These are phyloP conservation scores for Fraxinus ornus DNA, from an alignment of 305 asterid species.

Conservation along the genomic window DNA sequence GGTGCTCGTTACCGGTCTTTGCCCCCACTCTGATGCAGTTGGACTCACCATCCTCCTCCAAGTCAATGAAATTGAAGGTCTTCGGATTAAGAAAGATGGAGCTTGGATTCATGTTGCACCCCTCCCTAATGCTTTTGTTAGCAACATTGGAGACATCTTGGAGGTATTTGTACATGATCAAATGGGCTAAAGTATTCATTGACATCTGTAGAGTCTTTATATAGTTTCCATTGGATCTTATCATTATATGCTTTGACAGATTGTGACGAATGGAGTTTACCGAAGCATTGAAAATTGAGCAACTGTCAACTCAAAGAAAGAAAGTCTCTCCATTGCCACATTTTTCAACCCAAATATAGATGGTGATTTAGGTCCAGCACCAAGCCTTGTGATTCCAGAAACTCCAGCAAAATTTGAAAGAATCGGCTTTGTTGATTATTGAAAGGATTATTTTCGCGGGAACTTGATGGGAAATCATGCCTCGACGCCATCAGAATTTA, in stretches of 20 bases:
- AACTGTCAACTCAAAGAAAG: slow-evolving; percentile 10
- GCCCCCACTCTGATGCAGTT: no score
- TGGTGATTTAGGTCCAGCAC: slow-evolving; percentile 3
- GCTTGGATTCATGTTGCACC: no score
- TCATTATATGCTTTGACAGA: not conserved
- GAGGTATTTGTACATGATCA: no score
- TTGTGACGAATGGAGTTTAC: slow-evolving; percentile 19
- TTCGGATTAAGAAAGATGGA: no score
- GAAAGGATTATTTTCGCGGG: slow-evolving; percentile 17
- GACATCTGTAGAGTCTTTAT: not conserved
- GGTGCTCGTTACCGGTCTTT: no score
- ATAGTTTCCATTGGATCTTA: not conserved
- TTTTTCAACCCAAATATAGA: slow-evolving; percentile 2
- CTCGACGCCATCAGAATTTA: slow-evolving; percentile 15
- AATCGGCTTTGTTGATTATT: slow-evolving; percentile 16
- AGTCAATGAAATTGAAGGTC: no score
- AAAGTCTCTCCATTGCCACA: slow-evolving; percentile 26
- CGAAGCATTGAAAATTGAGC: slow-evolving; percentile 22
- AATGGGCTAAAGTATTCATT: not conserved
- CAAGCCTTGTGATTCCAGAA: slow-evolving; percentile 23
- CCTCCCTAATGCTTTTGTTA: no score
- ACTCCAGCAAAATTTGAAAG: slow-evolving; percentile 28
- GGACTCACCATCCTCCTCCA: no score
- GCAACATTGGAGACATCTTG: no score
- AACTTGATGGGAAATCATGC: slow-evolving; percentile 25